phyloP scores from a whole-genome alignment of 805 yeast genomes.

The Spathaspora arborariae region DNA sequence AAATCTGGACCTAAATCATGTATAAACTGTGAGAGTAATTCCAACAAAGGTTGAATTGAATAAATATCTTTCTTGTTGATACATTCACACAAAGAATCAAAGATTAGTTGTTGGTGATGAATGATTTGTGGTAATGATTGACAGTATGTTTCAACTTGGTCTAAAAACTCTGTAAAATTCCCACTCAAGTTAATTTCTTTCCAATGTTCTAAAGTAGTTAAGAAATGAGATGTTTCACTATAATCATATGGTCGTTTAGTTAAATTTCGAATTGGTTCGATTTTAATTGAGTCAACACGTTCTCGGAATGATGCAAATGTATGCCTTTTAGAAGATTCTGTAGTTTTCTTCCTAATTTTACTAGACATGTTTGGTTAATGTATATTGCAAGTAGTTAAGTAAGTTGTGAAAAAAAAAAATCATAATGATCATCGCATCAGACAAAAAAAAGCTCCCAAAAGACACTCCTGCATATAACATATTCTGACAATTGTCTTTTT shows the following conservation, averaged over 20 bases:
- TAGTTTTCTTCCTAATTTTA: slow-evolving; percentile 31
- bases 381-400: background rate
- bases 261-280: slow-evolving; percentile 63
- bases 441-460: background rate
- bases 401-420: background rate
- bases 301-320: slow-evolving; percentile 77
- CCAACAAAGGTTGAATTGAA: slow-evolving; percentile 78
- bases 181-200: slow-evolving; percentile 77
- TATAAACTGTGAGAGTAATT: slow-evolving; percentile 73
- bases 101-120: slow-evolving; percentile 64
- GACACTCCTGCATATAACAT: background rate
- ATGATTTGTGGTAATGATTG: slow-evolving; percentile 80
- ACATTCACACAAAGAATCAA: slow-evolving; percentile 41
- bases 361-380: background rate
- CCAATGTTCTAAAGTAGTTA: slow-evolving; percentile 82
- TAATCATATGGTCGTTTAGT: slow-evolving; percentile 62
- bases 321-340: slow-evolving; percentile 53
- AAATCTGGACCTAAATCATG: slow-evolving; percentile 94
- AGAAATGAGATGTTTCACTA: slow-evolving; percentile 73
- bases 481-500: too few species aligned
- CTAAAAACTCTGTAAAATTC: slow-evolving; percentile 60
- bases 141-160: slow-evolving; percentile 48
- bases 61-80: slow-evolving; percentile 58
- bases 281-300: slow-evolving; percentile 75
- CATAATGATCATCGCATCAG: background rate